A percentile compares a stretch with the other conserved stretches of the same genome.
These are phyloP conservation scores for Kuraishia hungarica DNA, from an alignment of 805 yeast species.

Conservation along the genomic window DNA sequence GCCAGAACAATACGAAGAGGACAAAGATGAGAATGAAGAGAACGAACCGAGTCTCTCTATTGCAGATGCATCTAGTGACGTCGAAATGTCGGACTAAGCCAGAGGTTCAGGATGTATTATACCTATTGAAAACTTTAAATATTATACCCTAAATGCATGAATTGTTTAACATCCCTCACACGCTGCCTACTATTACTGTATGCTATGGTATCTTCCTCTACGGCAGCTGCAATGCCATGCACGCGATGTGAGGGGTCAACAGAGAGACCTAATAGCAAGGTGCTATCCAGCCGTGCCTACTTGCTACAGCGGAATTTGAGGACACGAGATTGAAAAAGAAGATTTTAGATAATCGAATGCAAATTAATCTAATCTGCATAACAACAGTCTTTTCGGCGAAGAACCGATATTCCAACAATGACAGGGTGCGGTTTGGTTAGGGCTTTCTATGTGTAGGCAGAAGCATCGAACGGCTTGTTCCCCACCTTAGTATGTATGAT, in stretches of 20 bases:
- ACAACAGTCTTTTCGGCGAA: too few species aligned
- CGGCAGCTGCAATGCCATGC: neutral
- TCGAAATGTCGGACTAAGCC: neutral
- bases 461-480: neutral
- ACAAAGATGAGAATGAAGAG: conserved; percentile 6
- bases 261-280: too few species aligned
- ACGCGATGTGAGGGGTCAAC: neutral
- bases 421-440: too few species aligned
- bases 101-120: neutral
- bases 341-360: too few species aligned
- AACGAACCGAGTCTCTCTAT: neutral
- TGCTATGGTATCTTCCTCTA: neutral
- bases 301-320: too few species aligned
- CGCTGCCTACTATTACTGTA: too few species aligned
- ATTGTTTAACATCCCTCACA: neutral
- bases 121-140: neutral
- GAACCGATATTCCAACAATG: too few species aligned
- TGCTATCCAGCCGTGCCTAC: too few species aligned
- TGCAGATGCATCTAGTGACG: neutral
- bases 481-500: neutral
- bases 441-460: too few species aligned
- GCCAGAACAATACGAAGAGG: conserved; percentile 7
- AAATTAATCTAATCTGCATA: too few species aligned
- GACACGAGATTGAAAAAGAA: too few species aligned
- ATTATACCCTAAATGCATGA: neutral